Conservation (phyloP, 2,329 filamentous ascomycete genomes). For the Fonsecaea erecta region DNA sequence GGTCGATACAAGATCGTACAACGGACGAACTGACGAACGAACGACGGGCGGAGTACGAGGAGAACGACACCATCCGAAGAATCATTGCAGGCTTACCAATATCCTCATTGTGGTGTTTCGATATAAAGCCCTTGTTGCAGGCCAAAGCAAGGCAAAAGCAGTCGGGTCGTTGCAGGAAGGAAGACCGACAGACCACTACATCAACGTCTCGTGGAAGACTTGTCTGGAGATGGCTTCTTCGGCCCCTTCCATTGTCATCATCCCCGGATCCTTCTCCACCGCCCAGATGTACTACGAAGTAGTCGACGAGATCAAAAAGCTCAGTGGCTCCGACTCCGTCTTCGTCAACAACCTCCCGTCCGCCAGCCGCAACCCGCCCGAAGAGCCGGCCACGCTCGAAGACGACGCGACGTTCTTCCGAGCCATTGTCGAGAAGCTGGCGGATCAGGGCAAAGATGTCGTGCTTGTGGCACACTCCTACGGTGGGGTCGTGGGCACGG, state of each 20-base stretch:
- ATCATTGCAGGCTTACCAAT: not conserved
- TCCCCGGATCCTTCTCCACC: conserved; percentile 20
- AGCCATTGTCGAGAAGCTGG: conserved; percentile 35
- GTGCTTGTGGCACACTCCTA: conserved; percentile 42
- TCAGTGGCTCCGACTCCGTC: conserved; percentile 12
- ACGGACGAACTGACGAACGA: too few relatives aligned
- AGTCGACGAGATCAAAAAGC: conserved; percentile 4
- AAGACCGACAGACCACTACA: too few relatives aligned
- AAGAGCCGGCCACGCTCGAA: conserved; percentile 38
- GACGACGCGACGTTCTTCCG: conserved; percentile 42
- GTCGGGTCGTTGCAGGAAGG: not conserved
- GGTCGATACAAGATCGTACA: not conserved
- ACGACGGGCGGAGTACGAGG: not conserved
- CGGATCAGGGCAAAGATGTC: conserved; percentile 40
- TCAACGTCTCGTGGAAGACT: not conserved
- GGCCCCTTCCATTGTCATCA: conserved; percentile 8
- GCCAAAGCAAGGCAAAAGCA: not conserved
- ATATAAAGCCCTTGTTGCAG: not conserved
- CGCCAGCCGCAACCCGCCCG: conserved; percentile 28
- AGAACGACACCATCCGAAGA: not conserved
- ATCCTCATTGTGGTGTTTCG: not conserved
- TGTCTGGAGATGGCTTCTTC: conserved; percentile 1
- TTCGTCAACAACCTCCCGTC: conserved; percentile 21
- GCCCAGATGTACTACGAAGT: conserved; percentile 9
- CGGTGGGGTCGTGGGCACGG: conserved; percentile 41